Evolutionary conservation across 306 rosid genomes (phyloP), one percentile per base, ranked within the genome.

Genomic region (Dryas alaskensis): DNA sequence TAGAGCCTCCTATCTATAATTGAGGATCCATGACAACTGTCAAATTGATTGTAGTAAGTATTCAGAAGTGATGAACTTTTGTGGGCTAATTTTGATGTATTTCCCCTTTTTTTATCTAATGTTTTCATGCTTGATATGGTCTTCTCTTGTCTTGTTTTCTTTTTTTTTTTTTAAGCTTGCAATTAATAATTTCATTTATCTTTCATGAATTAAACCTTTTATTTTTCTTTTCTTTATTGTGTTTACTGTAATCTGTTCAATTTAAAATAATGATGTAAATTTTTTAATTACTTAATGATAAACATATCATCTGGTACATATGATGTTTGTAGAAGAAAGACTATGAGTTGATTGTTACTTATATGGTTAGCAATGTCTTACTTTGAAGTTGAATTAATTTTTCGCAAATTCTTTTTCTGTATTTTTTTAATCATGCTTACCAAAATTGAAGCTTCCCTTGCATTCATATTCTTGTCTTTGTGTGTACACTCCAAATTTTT

Each of bases 271-370:
- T 31, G 37, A 31, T 31, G 37, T 31, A 22, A 22, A 22, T 22
- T 22, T 22, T 22, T 0, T 31, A 31, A 31, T 31, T 31, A 31
- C 37, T 31, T 31, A 31, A 31, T 31, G 37, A 31, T 31, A 2
- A 7, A 57, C 13, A 57, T 57, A 13, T 39, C 22, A 61, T 61
- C 66, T 31, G 7, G 44, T 60, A 12, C 58, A 37, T 62, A 11
- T 47, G 8, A 16, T 78, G 64, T 65, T 45, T n/a, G 60, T 54
- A 13, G 67, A 40, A 55, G 49, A 25, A 58, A 62, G 9, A 46
- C 10, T 78, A 11, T 45, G 19, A 8, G 52, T 37, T 39, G 31
- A 4, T 55, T 46, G 31, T 13, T 46, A 45, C 27, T 3, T 43
- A 14, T 52, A 17, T 67, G 17, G 58, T 14, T 52, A 58, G 54